Evolutionary conservation across 805 yeast species (phyloP).

Genomic region (Blastobotrys attinorum): DNA sequence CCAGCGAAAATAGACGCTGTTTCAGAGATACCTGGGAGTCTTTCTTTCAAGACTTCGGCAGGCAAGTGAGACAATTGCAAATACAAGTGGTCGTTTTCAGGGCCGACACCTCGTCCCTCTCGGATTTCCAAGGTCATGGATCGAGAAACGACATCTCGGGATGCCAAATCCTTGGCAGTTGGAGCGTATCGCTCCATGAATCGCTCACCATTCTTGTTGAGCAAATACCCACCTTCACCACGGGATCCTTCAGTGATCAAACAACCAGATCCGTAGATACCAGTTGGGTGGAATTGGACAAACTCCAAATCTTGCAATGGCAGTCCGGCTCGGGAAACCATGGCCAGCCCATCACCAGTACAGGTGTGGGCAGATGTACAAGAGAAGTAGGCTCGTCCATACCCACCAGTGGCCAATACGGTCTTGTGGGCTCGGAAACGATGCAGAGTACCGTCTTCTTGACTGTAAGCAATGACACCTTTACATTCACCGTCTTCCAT

Average conservation of each 20-base stretch:
- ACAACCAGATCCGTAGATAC: slow-evolving; percentile 98
- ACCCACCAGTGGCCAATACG: slow-evolving; percentile 97
- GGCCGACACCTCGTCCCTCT: slow-evolving; percentile 99
- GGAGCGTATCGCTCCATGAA: slow-evolving; percentile 99
- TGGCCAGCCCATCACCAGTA: slow-evolving; percentile 98
- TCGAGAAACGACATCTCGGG: slow-evolving; percentile 96
- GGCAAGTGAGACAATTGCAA: slow-evolving; percentile 94
- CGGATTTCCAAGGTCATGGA: slow-evolving; percentile 98
- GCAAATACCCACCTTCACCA: slow-evolving; percentile 98
- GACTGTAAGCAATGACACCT: slow-evolving; percentile 95
- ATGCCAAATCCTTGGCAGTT: slow-evolving; percentile 95
- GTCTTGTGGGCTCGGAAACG: slow-evolving; percentile 97
- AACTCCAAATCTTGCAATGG: slow-evolving; percentile 97
- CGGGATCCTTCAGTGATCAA: slow-evolving; percentile 98
- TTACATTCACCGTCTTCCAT: slow-evolving; percentile 95
- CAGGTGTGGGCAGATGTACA: slow-evolving; percentile 99
- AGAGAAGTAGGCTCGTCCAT: slow-evolving; percentile 96
- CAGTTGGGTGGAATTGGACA: slow-evolving; percentile 98
- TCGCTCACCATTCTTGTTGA: slow-evolving; percentile 97
- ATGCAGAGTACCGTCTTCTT: slow-evolving; percentile 98
- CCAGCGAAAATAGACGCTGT: slow-evolving; percentile 98
- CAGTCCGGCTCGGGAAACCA: slow-evolving; percentile 97
- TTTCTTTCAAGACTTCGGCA: slow-evolving; percentile 81
- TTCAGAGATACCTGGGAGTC: slow-evolving; percentile 98
- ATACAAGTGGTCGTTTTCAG: slow-evolving; percentile 88